Conservation (phyloP, 768 basidiomycete species). For the Roridomyces roridus region DNA sequence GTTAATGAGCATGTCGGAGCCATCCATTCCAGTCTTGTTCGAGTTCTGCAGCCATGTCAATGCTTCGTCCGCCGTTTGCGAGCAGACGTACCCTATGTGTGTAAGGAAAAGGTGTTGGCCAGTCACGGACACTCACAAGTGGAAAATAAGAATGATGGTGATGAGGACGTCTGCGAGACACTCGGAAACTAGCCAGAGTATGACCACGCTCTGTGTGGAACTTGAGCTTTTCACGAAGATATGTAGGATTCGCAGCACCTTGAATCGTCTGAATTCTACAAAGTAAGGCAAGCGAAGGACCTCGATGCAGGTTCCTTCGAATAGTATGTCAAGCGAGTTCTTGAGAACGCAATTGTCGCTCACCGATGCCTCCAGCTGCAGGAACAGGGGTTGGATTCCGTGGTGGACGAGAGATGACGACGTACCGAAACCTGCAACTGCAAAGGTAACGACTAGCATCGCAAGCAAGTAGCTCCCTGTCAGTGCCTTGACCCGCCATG, state of each 20-base stretch:
- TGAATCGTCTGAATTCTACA: slow-evolving; percentile 25
- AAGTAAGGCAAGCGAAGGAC: slow-evolving; percentile 20
- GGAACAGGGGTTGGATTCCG: too few species aligned
- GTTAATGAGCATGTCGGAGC: slow-evolving; percentile 43
- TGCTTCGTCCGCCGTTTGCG: neutral
- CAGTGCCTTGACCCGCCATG: slow-evolving; percentile 19
- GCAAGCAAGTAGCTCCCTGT: neutral
- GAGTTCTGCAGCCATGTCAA: slow-evolving; percentile 29
- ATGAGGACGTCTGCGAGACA: slow-evolving; percentile 43
- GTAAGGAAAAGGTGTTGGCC: too few species aligned
- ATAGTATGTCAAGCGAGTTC: too few species aligned
- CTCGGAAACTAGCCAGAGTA: slow-evolving; percentile 44
- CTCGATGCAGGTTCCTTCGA: neutral
- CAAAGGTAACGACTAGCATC: neutral
- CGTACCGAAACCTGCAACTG: neutral
- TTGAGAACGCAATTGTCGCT: too few species aligned
- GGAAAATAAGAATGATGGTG: slow-evolving; percentile 26
- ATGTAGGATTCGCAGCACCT: neutral
- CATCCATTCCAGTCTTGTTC: slow-evolving; percentile 42
- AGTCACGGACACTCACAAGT: neutral
- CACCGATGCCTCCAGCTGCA: too few species aligned
- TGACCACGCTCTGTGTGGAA: slow-evolving; percentile 17
- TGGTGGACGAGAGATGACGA: neutral
- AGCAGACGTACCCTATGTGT: neutral
- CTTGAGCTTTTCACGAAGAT: too few species aligned